Evolutionary conservation across 371 early-diverging fungal species (phyloP).

Genomic region (Mortierella sp.): DNA sequence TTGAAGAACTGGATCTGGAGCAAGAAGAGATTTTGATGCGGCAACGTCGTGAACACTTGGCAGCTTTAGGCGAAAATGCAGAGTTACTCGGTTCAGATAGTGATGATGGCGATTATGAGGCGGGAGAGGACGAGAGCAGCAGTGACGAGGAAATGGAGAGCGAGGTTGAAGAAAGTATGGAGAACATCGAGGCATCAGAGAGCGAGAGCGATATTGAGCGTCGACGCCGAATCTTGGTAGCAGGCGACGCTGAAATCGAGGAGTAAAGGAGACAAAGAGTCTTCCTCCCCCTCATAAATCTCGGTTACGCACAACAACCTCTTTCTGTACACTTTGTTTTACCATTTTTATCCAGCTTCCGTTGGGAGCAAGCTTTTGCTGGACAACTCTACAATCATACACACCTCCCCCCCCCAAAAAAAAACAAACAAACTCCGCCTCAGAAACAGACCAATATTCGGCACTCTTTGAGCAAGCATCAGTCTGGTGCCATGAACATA

Average conservation of each 20-base stretch:
- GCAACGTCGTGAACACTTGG: constrained; percentile 31
- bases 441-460: no score
- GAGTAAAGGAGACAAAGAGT: constrained; percentile 21
- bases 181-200: constrained; percentile 10
- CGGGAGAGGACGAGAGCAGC: constrained; percentile 15
- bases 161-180: constrained; percentile 10
- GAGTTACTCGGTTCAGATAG: constrained; percentile 30
- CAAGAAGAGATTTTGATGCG: constrained; percentile 14
- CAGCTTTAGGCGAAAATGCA: constrained; percentile 24
- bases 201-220: constrained; percentile 19
- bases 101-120: constrained; percentile 50
- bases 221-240: constrained; percentile 25
- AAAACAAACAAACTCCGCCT: no score
- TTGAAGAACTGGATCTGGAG: constrained; percentile 31
- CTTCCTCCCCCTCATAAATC: no score
- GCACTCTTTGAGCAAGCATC: no score
- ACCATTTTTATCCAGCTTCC: no score
- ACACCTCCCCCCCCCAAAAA: no score
- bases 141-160: constrained; percentile 4
- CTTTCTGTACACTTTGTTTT: no score
- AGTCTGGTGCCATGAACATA: no score
- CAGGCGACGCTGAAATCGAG: constrained; percentile 29
- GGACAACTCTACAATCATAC: no score
- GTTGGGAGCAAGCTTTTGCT: no score
- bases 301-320: no score